A percentile compares a stretch with the other conserved stretches of the same genome.
These are phyloP conservation scores for Stentor coeruleus DNA, from an alignment of 73 alveolate genomes.

Conservation along the genomic window DNA sequence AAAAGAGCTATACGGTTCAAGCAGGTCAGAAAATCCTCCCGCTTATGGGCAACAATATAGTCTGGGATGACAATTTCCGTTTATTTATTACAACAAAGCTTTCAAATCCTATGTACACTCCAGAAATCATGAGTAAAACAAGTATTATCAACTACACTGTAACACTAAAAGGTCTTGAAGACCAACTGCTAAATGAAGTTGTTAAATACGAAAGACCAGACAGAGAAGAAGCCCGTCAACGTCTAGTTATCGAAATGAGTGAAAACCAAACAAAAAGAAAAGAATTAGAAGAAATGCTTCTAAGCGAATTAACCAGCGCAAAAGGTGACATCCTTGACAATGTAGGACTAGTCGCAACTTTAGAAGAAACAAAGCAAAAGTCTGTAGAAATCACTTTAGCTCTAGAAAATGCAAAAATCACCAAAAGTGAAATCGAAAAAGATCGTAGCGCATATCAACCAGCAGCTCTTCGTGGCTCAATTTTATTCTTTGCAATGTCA, in stretches of 20 bases:
- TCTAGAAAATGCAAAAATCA: slow-evolving; percentile 90
- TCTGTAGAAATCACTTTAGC: slow-evolving; percentile 94
- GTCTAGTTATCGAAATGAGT: slow-evolving; percentile 92
- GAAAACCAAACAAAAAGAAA: slow-evolving; percentile 88
- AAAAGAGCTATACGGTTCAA: slow-evolving; percentile 88
- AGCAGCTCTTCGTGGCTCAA: slow-evolving; percentile 93
- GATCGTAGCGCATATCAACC: slow-evolving; percentile 84
- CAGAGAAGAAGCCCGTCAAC: slow-evolving; percentile 92
- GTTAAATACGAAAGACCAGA: slow-evolving; percentile 99
- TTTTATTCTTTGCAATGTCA: slow-evolving; percentile 98
- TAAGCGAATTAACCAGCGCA: slow-evolving; percentile 75
- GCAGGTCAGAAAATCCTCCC: slow-evolving; percentile 85
- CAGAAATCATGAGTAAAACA: slow-evolving; percentile 98
- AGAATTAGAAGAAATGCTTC: slow-evolving; percentile 89
- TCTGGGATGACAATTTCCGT: slow-evolving; percentile 87
- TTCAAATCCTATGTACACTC: slow-evolving; percentile 98
- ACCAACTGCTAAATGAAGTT: slow-evolving; percentile 97
- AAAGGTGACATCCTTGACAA: slow-evolving; percentile 97
- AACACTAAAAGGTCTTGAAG: slow-evolving; percentile 96
- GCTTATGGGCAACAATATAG: slow-evolving; percentile 75
- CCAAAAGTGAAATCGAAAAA: slow-evolving; percentile 91
- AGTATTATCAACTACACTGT: slow-evolving; percentile 98
- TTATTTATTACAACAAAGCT: slow-evolving; percentile 97
- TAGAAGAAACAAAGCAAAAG: slow-evolving; percentile 93
- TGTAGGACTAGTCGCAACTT: slow-evolving; percentile 90